phyloP scores from a whole-genome alignment of 306 rosid species.

The Prunus campanulata region DNA sequence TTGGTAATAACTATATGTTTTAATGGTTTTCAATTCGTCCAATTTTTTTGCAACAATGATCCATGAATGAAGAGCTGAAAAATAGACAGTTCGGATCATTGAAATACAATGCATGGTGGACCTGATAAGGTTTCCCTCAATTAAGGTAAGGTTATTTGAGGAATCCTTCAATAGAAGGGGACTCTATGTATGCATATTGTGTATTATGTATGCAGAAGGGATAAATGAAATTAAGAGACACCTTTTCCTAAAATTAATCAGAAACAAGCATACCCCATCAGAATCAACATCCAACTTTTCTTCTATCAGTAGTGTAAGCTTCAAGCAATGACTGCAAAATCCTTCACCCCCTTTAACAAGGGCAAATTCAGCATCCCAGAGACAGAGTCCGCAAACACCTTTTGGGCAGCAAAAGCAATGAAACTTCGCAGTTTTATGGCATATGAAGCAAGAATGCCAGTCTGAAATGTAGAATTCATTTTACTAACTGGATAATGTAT shows the following conservation, averaged over 20 bases:
- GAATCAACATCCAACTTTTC: slow-evolving; percentile 45
- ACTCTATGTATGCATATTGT: too few relatives aligned
- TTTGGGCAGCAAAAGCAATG: slow-evolving; percentile 69
- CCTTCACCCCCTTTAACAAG: slow-evolving; percentile 42
- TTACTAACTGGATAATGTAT: background rate
- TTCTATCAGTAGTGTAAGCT: slow-evolving; percentile 55
- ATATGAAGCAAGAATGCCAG: slow-evolving; percentile 56
- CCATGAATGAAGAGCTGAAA: too few relatives aligned
- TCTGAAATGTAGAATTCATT: slow-evolving; percentile 34
- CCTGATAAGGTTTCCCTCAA: too few relatives aligned
- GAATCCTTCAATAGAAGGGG: too few relatives aligned
- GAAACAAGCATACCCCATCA: slow-evolving; percentile 59
- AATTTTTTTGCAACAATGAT: too few relatives aligned
- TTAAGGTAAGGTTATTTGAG: too few relatives aligned
- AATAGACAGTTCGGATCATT: too few relatives aligned
- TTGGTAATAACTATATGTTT: too few relatives aligned
- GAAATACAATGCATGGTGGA: too few relatives aligned
- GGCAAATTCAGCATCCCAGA: slow-evolving; percentile 37
- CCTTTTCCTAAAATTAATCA: background rate
- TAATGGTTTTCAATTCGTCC: too few relatives aligned
- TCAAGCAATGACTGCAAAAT: slow-evolving; percentile 52
- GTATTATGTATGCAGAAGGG: background rate
- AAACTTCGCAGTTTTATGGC: slow-evolving; percentile 50
- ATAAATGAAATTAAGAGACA: background rate
- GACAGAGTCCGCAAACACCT: slow-evolving; percentile 63